phyloP scores from a whole-genome alignment of 208 protist species.

The Leptomonas pyrrhocoris region DNA sequence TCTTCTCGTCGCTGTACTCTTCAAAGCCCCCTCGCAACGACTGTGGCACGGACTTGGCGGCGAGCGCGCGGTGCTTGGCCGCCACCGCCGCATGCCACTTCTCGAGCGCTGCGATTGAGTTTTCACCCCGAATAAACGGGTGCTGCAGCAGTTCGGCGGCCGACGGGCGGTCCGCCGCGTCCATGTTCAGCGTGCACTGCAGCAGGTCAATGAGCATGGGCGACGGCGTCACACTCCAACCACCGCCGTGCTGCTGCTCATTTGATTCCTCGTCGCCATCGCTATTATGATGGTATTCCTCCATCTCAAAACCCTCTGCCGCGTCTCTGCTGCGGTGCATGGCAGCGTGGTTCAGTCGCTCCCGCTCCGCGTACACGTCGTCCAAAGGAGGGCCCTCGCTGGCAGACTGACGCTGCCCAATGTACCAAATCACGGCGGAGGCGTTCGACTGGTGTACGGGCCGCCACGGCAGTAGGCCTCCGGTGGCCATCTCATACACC shows the following conservation, averaged over 20 bases:
- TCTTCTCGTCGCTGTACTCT: not conserved
- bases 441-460: slow-evolving; percentile 55
- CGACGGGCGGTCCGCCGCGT: slow-evolving; percentile 48
- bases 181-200: slow-evolving; percentile 49
- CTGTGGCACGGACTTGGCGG: not conserved
- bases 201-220: slow-evolving; percentile 69
- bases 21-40: not conserved
- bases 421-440: slow-evolving; percentile 63
- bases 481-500: slow-evolving; percentile 90
- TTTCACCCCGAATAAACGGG: slow-evolving; percentile 67
- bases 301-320: not conserved
- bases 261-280: not conserved
- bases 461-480: slow-evolving; percentile 70
- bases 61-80: slow-evolving; percentile 15
- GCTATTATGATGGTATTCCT: not conserved
- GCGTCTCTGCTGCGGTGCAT: not conserved
- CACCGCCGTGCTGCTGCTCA: not conserved
- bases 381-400: slow-evolving; percentile 38
- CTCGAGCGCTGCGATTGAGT: slow-evolving; percentile 19
- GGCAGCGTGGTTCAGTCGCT: slow-evolving; percentile 20
- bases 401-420: slow-evolving; percentile 43
- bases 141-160: slow-evolving; percentile 74
- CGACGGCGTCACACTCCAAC: slow-evolving; percentile 35
- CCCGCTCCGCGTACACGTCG: slow-evolving; percentile 40
- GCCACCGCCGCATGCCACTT: slow-evolving; percentile 43